Base-by-base conservation (phyloP, 345 rosid genomes). In the Pseudoturritis turrita region DNA sequence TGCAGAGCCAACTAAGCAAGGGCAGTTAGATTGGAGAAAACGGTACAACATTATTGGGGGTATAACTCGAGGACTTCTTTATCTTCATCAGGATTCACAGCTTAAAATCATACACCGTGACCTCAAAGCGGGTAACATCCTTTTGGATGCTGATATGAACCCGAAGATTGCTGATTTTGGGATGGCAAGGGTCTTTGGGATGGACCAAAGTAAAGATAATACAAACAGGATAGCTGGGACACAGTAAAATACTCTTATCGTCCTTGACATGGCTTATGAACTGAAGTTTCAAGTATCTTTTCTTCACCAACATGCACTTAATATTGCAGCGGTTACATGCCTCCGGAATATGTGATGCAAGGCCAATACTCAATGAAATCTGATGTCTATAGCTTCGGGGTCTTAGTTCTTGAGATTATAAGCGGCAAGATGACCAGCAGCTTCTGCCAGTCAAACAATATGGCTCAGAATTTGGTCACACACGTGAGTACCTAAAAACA, bases 131-230 rank as follows among this genome's bases (percentile, higher is more conserved):
- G 77, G 87, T 69, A 85, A 89, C 47, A 68, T 86, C 43, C 70
- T 83, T 23, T 50, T 86, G 11, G 91, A 88, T 61, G 76, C 17
- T 0, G 81, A 79, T 1, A 77, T 86, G 91, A 82, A 79, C 31
- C 80, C 88, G 5, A 86, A 85, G 71, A 83, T 85, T 14, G 80
- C 89, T 6, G 91, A 88, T 69, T 88, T 87, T 41, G 87, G 91
- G 13, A 75, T 80, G 78, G 86, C 89, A 17, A 81, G 76, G 66
- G 82, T 87, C 19, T 75, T 85, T 6, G 76, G 78, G 5, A 73
- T 62, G 3, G 63, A 81, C 61, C 77, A 75, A 62, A 49, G 62
- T 40, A 50, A 51, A 64, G 76, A 35, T 17, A 83, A 61, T n/a
- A 89, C 95, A 3, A 64, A 50, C 14, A 73, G 78, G 63, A 59